Conservation (phyloP, 225 moss, liverwort and hornwort species). For the Pseudisothecium myosuroides region DNA sequence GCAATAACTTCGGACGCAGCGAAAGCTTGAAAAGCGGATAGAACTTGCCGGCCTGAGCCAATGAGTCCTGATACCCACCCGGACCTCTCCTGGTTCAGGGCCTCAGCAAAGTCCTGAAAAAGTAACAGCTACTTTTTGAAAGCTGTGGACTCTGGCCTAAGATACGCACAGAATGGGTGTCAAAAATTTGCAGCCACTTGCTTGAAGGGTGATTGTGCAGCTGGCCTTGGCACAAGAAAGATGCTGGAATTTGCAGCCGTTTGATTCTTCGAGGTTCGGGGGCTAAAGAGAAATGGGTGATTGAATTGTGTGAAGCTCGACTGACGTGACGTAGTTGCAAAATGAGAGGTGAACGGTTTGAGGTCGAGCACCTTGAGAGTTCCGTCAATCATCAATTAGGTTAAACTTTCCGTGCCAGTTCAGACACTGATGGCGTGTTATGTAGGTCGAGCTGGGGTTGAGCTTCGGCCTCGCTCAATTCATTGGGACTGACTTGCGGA, state of each 20-base stretch:
- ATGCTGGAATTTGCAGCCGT: background rate
- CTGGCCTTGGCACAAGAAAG: background rate
- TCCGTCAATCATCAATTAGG: background rate
- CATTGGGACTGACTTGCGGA: background rate
- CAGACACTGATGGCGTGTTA: background rate
- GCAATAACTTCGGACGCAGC: background rate
- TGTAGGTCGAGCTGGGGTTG: background rate
- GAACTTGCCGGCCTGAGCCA: constrained; percentile 18
- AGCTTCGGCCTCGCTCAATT: background rate
- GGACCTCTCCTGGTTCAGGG: background rate
- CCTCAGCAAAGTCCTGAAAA: background rate
- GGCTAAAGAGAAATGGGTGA: background rate
- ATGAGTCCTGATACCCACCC: constrained; percentile 8
- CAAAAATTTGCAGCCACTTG: background rate
- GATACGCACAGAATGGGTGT: no score
- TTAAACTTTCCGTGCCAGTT: background rate
- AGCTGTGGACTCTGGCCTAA: background rate
- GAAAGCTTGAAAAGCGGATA: constrained; percentile 13
- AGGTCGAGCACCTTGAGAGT: background rate
- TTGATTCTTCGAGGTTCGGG: background rate
- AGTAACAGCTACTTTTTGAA: background rate
- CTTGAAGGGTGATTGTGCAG: background rate
- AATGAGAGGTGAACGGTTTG: background rate
- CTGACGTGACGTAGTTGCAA: background rate
- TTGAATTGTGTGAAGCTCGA: background rate